Percentiles rank a stretch among this genome's conserved stretches.
Evolutionary conservation across 371 early-diverging fungal genomes (phyloP).

Genomic region (Funneliformis caledonium): DNA sequence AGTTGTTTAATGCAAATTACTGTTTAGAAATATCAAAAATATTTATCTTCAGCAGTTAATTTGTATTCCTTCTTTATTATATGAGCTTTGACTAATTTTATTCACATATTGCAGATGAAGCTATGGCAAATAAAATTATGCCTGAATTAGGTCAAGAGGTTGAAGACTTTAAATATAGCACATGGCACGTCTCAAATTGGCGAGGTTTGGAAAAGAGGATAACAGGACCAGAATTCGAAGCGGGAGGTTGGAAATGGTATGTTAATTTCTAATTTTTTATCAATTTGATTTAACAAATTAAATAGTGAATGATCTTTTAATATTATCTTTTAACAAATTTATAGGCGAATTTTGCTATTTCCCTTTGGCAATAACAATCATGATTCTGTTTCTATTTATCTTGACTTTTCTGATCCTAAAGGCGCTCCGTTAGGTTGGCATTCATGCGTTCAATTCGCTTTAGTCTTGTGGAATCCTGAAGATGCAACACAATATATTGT

Average conservation of each 20-base stretch:
- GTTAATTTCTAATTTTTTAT: neutral
- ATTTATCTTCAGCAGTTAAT: neutral
- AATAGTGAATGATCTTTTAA: neutral
- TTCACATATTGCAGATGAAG: conserved; percentile 30
- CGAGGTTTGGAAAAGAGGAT: conserved; percentile 53
- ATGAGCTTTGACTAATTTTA: neutral
- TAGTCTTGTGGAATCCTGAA: conserved; percentile 78
- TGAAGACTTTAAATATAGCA: conserved; percentile 56
- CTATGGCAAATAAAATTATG: conserved; percentile 42
- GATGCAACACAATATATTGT: conserved; percentile 69
- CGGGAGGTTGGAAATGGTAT: conserved; percentile 66
- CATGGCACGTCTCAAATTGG: conserved; percentile 67
- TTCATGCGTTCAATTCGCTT: conserved; percentile 86
- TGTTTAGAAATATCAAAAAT: neutral
- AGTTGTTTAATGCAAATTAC: neutral
- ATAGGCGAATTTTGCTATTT: conserved; percentile 87
- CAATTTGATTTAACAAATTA: neutral
- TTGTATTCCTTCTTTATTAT: neutral
- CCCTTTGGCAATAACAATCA: conserved; percentile 84
- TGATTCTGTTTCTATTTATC: conserved; percentile 78
- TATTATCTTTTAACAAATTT: neutral
- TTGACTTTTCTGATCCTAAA: conserved; percentile 80
- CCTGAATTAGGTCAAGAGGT: conserved; percentile 54
- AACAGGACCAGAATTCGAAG: conserved; percentile 63
- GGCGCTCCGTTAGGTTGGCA: conserved; percentile 72